phyloP scores from a whole-genome alignment of 805 yeast genomes.

The Saccharomycopsis sp. region DNA sequence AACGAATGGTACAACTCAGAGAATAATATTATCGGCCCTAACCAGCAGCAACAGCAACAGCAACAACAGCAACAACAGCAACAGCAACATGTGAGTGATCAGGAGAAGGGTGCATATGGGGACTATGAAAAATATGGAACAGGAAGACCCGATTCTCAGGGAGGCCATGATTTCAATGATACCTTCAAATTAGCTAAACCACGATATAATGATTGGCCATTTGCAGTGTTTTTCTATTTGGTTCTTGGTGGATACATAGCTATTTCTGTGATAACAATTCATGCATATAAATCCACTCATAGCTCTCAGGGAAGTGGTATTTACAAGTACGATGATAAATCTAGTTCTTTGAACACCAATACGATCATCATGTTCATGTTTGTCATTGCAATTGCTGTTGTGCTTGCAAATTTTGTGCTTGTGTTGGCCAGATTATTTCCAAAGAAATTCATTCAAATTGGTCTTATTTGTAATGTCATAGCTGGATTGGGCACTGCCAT shows the following conservation, averaged over 20 bases:
- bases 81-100: neutral
- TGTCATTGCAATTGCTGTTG: conserved; percentile 52
- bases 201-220: conserved; percentile 64
- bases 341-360: conserved; percentile 66
- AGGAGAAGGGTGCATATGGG: conserved; percentile 9
- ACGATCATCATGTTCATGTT: conserved; percentile 67
- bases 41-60: neutral
- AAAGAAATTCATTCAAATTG: conserved; percentile 56
- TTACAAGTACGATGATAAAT: conserved; percentile 33
- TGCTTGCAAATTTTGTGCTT: conserved; percentile 50
- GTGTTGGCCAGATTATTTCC: conserved; percentile 61
- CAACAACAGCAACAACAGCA: neutral
- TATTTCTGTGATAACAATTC: conserved; percentile 60
- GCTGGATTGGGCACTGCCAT: conserved; percentile 73
- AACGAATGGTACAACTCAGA: neutral
- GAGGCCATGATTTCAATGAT: conserved; percentile 50
- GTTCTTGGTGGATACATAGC: conserved; percentile 61
- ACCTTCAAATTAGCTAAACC: conserved; percentile 63
- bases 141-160: conserved; percentile 31
- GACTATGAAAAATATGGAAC: conserved; percentile 9
- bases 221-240: conserved; percentile 46
- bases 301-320: conserved; percentile 57
- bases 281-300: conserved; percentile 53
- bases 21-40: neutral
- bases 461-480: conserved; percentile 59